Evolutionary conservation across 2,329 filamentous ascomycete species (phyloP).

Genomic region (Cladosporium colombiae): DNA sequence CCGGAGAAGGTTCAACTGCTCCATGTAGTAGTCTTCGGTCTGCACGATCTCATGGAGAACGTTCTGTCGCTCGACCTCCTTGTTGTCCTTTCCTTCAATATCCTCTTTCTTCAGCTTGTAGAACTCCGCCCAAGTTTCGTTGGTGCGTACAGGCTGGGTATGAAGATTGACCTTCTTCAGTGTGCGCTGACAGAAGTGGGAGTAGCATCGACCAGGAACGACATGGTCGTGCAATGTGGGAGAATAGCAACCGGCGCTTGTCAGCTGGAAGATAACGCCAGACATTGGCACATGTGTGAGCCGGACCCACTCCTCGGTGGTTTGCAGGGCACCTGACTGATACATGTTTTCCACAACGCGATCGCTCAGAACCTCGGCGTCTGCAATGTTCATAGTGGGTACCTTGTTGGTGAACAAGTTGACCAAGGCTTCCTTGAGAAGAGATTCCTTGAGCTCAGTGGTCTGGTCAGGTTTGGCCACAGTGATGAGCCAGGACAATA

Average conservation of each 20-base stretch:
- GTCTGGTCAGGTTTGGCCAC: conserved; percentile 79
- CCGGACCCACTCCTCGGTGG: conserved; percentile 97
- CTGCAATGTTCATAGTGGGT: conserved; percentile 96
- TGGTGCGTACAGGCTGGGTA: conserved; percentile 67
- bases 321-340: conserved; percentile 71
- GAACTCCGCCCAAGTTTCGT: conserved; percentile 85
- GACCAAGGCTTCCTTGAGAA: conserved; percentile 83
- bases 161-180: conserved; percentile 91
- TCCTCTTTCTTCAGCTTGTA: conserved; percentile 81
- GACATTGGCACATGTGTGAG: conserved; percentile 78
- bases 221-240: conserved; percentile 72
- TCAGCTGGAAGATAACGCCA: conserved; percentile 91
- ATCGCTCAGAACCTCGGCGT: conserved; percentile 83
- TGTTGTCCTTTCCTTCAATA: conserved; percentile 70
- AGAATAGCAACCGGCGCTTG: conserved; percentile 87
- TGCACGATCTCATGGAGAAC: conserved; percentile 94
- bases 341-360: conserved; percentile 81
- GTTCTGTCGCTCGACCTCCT: conserved; percentile 91
- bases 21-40: conserved; percentile 88
- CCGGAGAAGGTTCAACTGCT: conserved; percentile 81
- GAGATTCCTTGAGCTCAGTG: conserved; percentile 79
- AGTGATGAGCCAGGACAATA: conserved; percentile 81
- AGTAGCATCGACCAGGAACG: conserved; percentile 79
- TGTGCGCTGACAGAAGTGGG: conserved; percentile 89
- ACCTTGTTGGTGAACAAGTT: conserved; percentile 92